A percentile compares a stretch with the other conserved stretches of the same genome.
These are phyloP conservation scores for Metschnikowia cerradonensis DNA, from an alignment of 805 yeast species.

Conservation along the genomic window DNA sequence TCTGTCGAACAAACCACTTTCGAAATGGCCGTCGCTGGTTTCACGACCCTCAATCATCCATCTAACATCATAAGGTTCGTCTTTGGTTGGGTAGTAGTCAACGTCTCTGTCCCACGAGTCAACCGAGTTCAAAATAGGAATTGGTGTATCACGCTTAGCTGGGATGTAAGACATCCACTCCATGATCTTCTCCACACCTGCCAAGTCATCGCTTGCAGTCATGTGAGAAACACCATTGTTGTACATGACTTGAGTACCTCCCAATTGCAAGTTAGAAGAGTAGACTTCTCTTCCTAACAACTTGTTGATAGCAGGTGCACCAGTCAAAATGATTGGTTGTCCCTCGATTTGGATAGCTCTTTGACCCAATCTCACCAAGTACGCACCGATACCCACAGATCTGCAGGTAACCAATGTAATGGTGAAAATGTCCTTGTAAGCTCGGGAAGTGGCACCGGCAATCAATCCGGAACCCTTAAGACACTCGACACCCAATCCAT, in stretches of 20 bases:
- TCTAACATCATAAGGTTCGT: constrained; percentile 83
- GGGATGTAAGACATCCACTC: constrained; percentile 96
- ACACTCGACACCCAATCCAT: constrained; percentile 98
- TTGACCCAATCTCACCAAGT: constrained; percentile 95
- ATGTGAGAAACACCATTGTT: constrained; percentile 96
- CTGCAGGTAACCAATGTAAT: constrained; percentile 98
- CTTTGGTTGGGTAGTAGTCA: constrained; percentile 69
- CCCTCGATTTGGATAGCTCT: constrained; percentile 99
- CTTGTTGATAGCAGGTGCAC: constrained; percentile 98
- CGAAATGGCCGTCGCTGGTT: constrained; percentile 64
- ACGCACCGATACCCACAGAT: constrained; percentile 99
- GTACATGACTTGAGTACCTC: constrained; percentile 99
- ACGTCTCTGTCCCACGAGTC: constrained; percentile 95
- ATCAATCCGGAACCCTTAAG: constrained; percentile 96
- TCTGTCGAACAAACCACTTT: constrained; percentile 86
- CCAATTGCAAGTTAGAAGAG: constrained; percentile 93
- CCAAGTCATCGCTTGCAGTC: constrained; percentile 94
- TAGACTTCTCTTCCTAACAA: constrained; percentile 95
- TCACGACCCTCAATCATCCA: constrained; percentile 89
- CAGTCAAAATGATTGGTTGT: constrained; percentile 96
- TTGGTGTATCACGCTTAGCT: constrained; percentile 81
- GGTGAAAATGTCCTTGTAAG: constrained; percentile 96
- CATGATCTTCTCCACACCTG: constrained; percentile 91
- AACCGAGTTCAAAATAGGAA: constrained; percentile 77
- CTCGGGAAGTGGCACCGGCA: constrained; percentile 98